phyloP scores from a whole-genome alignment of 1,284 basidiomycete species.

The Fistulinella cinereoalba region DNA sequence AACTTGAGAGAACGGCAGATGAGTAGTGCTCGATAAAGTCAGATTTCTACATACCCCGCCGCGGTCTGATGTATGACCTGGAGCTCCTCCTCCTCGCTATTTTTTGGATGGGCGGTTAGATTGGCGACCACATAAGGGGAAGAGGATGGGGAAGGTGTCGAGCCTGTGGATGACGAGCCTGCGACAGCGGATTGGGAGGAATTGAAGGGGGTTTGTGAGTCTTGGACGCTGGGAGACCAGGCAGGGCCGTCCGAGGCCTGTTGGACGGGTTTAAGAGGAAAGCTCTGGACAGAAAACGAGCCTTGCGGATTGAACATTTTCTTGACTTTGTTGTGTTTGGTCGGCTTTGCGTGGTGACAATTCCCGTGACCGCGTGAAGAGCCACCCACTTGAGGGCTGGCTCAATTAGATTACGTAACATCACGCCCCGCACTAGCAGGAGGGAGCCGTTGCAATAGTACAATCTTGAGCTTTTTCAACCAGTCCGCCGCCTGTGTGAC shows the following conservation, averaged over 20 bases:
- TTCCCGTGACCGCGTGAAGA: constrained; percentile 43
- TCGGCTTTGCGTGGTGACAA: constrained; percentile 40
- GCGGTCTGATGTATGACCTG: constrained; percentile 44
- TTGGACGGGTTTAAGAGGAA: constrained; percentile 20
- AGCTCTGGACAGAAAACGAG: constrained; percentile 37
- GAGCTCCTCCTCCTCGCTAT: constrained; percentile 34
- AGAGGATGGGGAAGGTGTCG: constrained; percentile 3
- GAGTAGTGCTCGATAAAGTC: constrained; percentile 10
- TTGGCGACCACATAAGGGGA: constrained; percentile 10
- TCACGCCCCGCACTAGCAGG: background rate
- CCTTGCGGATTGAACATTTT: constrained; percentile 55
- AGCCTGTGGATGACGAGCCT: constrained; percentile 34
- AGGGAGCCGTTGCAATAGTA: constrained; percentile 23
- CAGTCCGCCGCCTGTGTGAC: constrained; percentile 62
- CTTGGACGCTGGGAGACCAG: constrained; percentile 4
- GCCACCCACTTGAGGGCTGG: constrained; percentile 40
- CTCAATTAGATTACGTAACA: background rate
- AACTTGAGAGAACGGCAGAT: constrained; percentile 39
- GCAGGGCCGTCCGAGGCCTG: constrained; percentile 3
- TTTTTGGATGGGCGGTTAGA: constrained; percentile 14
- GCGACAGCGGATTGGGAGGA: constrained; percentile 23
- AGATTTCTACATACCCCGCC: constrained; percentile 41
- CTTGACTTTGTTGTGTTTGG: constrained; percentile 55
- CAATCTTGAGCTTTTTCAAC: constrained; percentile 52
- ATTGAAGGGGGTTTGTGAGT: constrained; percentile 18